Conservation (phyloP, 176 grass and related monocot species). For the Puya raimondii region DNA sequence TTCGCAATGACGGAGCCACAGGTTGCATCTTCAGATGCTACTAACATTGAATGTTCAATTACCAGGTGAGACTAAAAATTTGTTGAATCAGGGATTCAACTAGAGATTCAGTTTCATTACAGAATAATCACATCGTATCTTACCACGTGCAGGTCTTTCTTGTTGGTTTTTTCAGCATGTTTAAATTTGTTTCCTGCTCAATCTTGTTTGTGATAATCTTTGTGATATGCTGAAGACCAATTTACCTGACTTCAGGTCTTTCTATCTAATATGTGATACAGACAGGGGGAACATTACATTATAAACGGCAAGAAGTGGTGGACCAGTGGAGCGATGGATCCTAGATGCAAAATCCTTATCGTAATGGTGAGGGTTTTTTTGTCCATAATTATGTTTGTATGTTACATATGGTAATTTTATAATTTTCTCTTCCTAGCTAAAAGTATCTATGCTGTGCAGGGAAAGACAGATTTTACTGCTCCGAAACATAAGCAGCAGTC, state of each 20-base stretch:
- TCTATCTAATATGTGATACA: slow-evolving; percentile 19
- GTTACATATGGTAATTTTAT: not conserved
- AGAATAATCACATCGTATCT: too few species aligned
- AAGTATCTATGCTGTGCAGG: slow-evolving; percentile 41
- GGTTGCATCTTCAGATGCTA: slow-evolving; percentile 99
- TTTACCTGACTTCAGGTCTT: not conserved
- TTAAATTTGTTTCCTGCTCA: not conserved
- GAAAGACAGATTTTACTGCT: slow-evolving; percentile 85
- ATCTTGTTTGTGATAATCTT: not conserved
- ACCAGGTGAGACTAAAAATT: slow-evolving; percentile 35
- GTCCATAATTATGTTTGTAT: not conserved
- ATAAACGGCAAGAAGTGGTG: slow-evolving; percentile 94
- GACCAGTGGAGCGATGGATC: slow-evolving; percentile 98
- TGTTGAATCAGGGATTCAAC: not conserved
- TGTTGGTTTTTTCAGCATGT: not conserved
- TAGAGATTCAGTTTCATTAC: not conserved
- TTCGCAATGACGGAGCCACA: slow-evolving; percentile 99
- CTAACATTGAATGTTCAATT: slow-evolving; percentile 96
- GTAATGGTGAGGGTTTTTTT: slow-evolving; percentile 57
- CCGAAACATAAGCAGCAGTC: slow-evolving; percentile 85
- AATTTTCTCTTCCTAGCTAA: not conserved
- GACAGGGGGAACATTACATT: slow-evolving; percentile 78
- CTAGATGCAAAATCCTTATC: slow-evolving; percentile 90
- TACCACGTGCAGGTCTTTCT: too few species aligned
- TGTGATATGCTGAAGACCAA: not conserved